Base-by-base conservation (phyloP, 2,329 filamentous ascomycete species). In the Sclerotinia minor region DNA sequence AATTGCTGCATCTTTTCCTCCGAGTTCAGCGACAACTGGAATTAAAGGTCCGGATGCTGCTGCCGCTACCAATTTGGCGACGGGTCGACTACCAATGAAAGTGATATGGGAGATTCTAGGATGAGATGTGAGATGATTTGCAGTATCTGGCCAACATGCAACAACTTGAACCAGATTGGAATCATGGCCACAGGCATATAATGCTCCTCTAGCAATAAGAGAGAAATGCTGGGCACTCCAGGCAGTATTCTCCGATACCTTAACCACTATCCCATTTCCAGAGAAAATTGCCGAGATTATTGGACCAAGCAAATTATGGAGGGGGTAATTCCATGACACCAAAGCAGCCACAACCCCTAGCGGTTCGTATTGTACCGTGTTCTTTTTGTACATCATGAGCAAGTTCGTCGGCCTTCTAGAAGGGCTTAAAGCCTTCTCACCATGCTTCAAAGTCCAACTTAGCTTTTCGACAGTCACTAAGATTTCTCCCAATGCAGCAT, bases 261-360 rank as follows among this genome's bases (percentile, higher is more conserved):
- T 99, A 78, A 98, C 90, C 53, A 99, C 83, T 72, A 98, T 90
- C 64, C 88, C 92, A 77, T 98, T 97, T 58, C 95, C 95, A 19
- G 94, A 85, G 77, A 98, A 98, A 63, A 98, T 85, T 21, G 92
- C 89, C 72, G 92, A 94, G 77, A 98, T 96, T 72, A 97, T 86
- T 19, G 94, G 95, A 0, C 92, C 92, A 58, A 98, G 87, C 71
- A 98, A 83, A 79, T 99, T 99, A 81, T 99, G 95, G 79, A 98
- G 96, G 55, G 92, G 89, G 77, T 93, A 98, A 81, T 99, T 99
- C 95, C 95, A 99, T 77, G 91, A 95, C 54, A 99, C 92, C 64
- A 94, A 89, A 24, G 95, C 94, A 15, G 92, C 90, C 7, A 99
- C 92, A 47, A 99, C 92, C 21, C 95, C 95, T 26, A 98, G 82